These are phyloP conservation scores for Gliomastix tumulicola DNA, from an alignment of 2,329 filamentous ascomycete genomes.

Conservation along the genomic window DNA sequence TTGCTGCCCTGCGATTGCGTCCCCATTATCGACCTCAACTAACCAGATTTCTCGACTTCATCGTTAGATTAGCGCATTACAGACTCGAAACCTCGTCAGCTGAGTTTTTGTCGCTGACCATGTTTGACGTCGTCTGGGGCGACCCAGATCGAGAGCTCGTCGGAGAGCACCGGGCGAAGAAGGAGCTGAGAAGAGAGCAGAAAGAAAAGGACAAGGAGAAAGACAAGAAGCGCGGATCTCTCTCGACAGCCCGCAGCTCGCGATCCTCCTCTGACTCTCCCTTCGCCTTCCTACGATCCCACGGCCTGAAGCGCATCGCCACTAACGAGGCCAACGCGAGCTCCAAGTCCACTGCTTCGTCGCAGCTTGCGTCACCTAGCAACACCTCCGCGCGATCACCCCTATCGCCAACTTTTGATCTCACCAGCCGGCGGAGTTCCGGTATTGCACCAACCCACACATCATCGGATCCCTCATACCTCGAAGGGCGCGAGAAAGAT, in stretches of 20 bases:
- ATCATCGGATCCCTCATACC: no score
- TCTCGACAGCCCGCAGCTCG: constrained; percentile 31
- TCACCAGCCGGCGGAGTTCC: constrained; percentile 14
- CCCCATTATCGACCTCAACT: no score
- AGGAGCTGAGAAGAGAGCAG: constrained; percentile 31
- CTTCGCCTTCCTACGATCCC: constrained; percentile 35
- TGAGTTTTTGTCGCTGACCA: constrained; percentile 20
- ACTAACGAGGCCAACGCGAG: constrained; percentile 10
- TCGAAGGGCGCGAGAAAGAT: no score
- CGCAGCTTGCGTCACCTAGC: constrained; percentile 15
- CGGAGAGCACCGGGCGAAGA: constrained; percentile 43
- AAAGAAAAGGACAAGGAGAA: constrained; percentile 20
- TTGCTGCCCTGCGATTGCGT: no score
- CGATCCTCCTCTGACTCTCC: constrained; percentile 29
- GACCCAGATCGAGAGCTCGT: constrained; percentile 46
- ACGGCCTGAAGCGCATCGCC: constrained; percentile 17
- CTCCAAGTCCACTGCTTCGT: constrained; percentile 10
- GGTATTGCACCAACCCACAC: constrained; percentile 1
- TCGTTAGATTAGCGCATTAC: no score
- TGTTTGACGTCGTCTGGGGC: constrained; percentile 56
- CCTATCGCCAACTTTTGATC: constrained; percentile 13
- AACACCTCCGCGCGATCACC: constrained; percentile 16
- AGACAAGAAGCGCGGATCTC: constrained; percentile 10
- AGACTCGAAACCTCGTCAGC: background rate
- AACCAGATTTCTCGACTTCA: no score